phyloP scores from a whole-genome alignment of 805 yeast species.

The Metschnikowia colocasiae region DNA sequence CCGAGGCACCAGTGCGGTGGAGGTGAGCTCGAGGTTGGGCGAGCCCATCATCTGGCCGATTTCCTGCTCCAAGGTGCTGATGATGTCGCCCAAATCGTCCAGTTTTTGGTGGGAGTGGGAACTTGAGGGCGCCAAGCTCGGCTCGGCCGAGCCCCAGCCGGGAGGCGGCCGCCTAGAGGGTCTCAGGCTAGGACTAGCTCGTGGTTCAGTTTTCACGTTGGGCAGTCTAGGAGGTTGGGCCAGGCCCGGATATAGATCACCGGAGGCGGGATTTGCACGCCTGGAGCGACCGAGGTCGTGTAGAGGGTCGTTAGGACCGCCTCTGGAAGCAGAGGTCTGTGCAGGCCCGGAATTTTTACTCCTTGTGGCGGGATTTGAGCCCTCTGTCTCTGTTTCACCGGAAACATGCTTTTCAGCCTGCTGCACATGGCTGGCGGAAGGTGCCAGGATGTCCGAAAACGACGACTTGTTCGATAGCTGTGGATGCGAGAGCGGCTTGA shows the following conservation, averaged over 20 bases:
- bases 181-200: background rate
- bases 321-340: no score
- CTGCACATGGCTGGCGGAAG: background rate
- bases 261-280: no score
- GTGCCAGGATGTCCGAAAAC: background rate
- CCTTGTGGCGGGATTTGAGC: no score
- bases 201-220: background rate
- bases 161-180: slow-evolving; percentile 3
- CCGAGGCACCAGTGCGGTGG: background rate
- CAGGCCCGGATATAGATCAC: no score
- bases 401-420: background rate
- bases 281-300: no score
- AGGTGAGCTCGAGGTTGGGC: background rate
- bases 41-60: slow-evolving; percentile 19
- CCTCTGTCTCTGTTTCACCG: background rate
- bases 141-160: background rate
- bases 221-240: background rate
- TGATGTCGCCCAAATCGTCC: slow-evolving; percentile 20
- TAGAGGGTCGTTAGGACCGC: no score
- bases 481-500: slow-evolving; percentile 4
- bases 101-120: background rate
- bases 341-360: no score
- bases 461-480: slow-evolving; percentile 1
- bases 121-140: no score
- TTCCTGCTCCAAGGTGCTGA: slow-evolving; percentile 23